Evolutionary conservation across 148 eudicot genomes (phyloP).

Genomic region (Rhododendron ferrugineum): DNA sequence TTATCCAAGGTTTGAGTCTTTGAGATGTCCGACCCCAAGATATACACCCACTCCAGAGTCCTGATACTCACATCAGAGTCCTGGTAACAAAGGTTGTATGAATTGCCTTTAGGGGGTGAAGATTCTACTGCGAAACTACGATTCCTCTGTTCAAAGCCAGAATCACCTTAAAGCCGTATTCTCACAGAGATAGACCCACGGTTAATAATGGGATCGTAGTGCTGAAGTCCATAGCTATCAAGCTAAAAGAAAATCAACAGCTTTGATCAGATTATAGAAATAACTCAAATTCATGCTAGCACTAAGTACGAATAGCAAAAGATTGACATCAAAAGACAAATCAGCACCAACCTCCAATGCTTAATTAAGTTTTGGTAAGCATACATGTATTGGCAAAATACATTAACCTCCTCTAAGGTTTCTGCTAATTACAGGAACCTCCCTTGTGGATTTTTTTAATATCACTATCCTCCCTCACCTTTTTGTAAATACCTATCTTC

Average conservation of each 20-base stretch:
- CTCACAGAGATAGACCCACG: background rate
- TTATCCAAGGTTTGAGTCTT: background rate
- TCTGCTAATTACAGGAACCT: background rate
- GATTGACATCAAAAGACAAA: background rate
- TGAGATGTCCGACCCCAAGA: background rate
- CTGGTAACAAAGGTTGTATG: background rate
- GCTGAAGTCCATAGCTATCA: background rate
- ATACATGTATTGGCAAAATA: background rate
- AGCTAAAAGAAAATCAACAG: background rate
- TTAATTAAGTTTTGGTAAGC: background rate
- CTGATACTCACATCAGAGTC: background rate
- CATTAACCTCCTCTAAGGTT: background rate
- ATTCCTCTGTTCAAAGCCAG: background rate
- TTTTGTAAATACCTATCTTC: background rate
- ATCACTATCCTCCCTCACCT: background rate
- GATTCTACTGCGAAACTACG: background rate
- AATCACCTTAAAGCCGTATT: background rate
- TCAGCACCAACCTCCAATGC: background rate
- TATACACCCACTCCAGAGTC: background rate
- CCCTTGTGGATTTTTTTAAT: background rate
- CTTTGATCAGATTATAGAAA: background rate
- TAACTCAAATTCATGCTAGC: background rate
- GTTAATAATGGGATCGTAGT: background rate
- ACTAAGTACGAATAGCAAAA: background rate
- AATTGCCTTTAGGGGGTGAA: background rate